Percentiles rank a stretch among this genome's conserved stretches.
These are phyloP conservation scores for Coccinonectria pachysandricola DNA, from an alignment of 2,329 filamentous ascomycete genomes.

Conservation along the genomic window DNA sequence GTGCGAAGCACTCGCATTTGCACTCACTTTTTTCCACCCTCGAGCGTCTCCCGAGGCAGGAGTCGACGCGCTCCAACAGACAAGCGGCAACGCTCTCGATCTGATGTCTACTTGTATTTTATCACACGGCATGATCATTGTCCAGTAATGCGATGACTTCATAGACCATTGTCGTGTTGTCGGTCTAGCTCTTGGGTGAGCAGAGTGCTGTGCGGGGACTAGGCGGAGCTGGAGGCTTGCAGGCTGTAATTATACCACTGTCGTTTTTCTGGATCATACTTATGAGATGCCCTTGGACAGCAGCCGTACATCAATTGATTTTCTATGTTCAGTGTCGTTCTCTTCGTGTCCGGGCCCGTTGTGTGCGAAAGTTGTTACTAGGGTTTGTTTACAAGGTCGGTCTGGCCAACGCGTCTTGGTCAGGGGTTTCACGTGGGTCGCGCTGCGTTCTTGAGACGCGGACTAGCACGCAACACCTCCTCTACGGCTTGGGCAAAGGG, in stretches of 20 bases:
- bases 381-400: slow-evolving; percentile 17
- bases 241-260: slow-evolving; percentile 14
- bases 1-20: slow-evolving; percentile 7
- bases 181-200: too few species aligned
- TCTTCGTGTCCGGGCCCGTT: slow-evolving; percentile 2
- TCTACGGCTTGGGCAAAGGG: too few species aligned
- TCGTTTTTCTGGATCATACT: slow-evolving; percentile 8
- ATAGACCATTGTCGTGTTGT: too few species aligned
- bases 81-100: slow-evolving; percentile 11
- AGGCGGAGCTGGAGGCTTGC: slow-evolving; percentile 4
- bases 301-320: too few species aligned
- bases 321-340: not conserved
- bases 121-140: slow-evolving; percentile 1
- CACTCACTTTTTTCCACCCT: slow-evolving; percentile 9
- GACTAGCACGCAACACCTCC: too few species aligned
- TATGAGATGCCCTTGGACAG: too few species aligned
- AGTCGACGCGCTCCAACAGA: slow-evolving; percentile 8
- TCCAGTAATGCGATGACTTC: not conserved
- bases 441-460: slow-evolving; percentile 1
- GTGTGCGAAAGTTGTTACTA: slow-evolving; percentile 10
- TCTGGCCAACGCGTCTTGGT: slow-evolving; percentile 13
- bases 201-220: slow-evolving; percentile 10
- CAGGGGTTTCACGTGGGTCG: slow-evolving; percentile 15
- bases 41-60: slow-evolving; percentile 10
- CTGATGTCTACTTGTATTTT: slow-evolving; percentile 17